A percentile compares a stretch with the other conserved stretches of the same genome.
Evolutionary conservation across 768 basidiomycete species (phyloP).

Genomic region (Sarcomyxa edulis): DNA sequence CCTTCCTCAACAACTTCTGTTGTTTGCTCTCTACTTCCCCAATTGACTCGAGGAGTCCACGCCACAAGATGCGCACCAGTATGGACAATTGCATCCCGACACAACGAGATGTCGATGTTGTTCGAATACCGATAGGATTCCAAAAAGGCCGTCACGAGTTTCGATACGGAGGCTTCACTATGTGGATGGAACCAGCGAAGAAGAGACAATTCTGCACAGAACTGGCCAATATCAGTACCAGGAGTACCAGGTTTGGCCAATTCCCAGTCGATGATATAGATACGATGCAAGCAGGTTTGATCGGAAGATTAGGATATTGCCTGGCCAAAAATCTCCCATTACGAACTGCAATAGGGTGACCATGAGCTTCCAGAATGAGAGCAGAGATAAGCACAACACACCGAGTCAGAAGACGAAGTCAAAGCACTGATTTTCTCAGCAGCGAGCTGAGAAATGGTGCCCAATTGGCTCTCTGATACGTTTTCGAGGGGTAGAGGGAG

Average conservation of each 20-base stretch:
- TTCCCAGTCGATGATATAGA: constrained; percentile 66
- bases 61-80: constrained; percentile 52
- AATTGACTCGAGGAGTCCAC: constrained; percentile 42
- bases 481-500: constrained; percentile 32
- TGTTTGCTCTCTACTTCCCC: constrained; percentile 44
- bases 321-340: constrained; percentile 78
- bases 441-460: constrained; percentile 25
- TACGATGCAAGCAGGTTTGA: constrained; percentile 27
- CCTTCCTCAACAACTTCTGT: constrained; percentile 48
- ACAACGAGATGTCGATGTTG: constrained; percentile 21
- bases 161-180: constrained; percentile 27
- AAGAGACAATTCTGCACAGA: constrained; percentile 54
- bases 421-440: constrained; percentile 25
- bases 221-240: constrained; percentile 58
- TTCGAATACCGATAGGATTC: constrained; percentile 31
- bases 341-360: constrained; percentile 28
- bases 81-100: constrained; percentile 35
- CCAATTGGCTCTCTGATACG: constrained; percentile 26
- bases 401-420: constrained; percentile 21
- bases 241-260: constrained; percentile 50
- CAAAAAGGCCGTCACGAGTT: constrained; percentile 40
- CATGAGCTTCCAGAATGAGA: too few relatives aligned
- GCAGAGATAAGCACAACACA: constrained; percentile 15
- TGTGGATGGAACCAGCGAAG: constrained; percentile 42
- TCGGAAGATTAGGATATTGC: constrained; percentile 52